Evolutionary conservation across 495 filamentous ascomycete genomes (phyloP), one percentile per base, ranked within the genome.

Genomic region (Hypoxylon rickii): DNA sequence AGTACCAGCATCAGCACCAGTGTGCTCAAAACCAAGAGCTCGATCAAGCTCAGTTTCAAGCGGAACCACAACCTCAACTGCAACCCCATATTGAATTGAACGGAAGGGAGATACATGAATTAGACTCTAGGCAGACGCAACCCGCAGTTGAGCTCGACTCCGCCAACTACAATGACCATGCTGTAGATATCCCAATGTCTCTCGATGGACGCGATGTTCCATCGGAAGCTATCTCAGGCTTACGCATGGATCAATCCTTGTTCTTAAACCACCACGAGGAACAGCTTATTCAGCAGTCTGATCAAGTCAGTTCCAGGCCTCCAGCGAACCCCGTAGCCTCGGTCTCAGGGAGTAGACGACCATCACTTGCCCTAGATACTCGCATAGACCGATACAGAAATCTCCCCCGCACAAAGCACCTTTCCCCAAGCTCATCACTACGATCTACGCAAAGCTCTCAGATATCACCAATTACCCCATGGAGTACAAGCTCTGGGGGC

Each of bases 81-180:
- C 57, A 31, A 45, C 58, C 57, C 3, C 57, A 54, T 34, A 15
- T 63, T 20, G 75, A 77, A 56, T 53, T 79, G 13, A 71, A 71
- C 29, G 66, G 73, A 7, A 71, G 49, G 32, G 73, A 75, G 59
- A 73, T 77, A 37, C 61, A 73, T 29, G 75, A 79, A 45, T 66
- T 76, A 52, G 75, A 78, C 56, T 78, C 76, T n/a, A 66, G 44
- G 22, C 52, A 65, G n/a, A 54, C 61, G 55, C 42, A 26, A 15
- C 61, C 61, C 18, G 48, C 61, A 43, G 61, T 51, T 44, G 53
- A 68, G 39, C 65, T 68, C 33, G 65, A 60, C 18, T 44, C 62
- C 22, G 29, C 61, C 18, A 66, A 55, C 45, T 63, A 66, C 43
- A 34, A 63, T 29, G 36, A 45, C 13, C 65, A 31, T 19, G 19